A percentile compares a stretch with the other conserved stretches of the same genome.
Conservation (phyloP, 2,329 filamentous ascomycete species). For the Colletotrichum godetiae region DNA sequence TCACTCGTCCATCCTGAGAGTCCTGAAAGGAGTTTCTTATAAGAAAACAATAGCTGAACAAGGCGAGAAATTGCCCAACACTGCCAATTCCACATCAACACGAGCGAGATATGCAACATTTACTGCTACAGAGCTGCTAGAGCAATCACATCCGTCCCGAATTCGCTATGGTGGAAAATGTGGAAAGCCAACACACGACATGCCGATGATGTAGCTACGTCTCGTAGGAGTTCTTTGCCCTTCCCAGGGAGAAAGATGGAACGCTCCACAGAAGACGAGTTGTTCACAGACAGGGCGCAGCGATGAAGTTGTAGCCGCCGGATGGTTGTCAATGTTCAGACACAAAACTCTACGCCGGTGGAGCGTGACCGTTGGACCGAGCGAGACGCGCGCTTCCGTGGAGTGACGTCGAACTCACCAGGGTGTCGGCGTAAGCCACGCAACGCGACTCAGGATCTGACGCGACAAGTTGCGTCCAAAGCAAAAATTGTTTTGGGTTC, state of each 20-base stretch:
- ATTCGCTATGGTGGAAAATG: not conserved
- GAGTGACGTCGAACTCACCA: not conserved
- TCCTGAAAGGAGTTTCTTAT: too few species aligned
- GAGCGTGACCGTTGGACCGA: not conserved
- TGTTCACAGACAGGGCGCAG: not conserved
- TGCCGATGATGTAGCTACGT: not conserved
- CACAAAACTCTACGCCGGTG: not conserved
- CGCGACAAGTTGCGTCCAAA: not conserved
- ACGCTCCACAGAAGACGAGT: not conserved
- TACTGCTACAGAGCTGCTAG: not conserved
- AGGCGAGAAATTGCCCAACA: too few species aligned
- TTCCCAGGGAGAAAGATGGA: too few species aligned
- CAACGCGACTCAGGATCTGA: not conserved
- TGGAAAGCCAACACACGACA: not conserved
- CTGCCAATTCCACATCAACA: not conserved
- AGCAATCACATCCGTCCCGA: not conserved
- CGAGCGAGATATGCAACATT: not conserved
- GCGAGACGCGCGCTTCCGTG: conserved; percentile 7
- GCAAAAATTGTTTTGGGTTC: not conserved
- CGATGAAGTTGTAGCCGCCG: not conserved
- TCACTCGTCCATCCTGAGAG: conserved; percentile 4
- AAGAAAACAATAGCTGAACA: too few species aligned
- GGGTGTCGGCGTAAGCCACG: not conserved
- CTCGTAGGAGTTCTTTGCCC: too few species aligned
- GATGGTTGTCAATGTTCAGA: not conserved